Evolutionary conservation across 768 basidiomycete species (phyloP), one percentile per base, ranked within the genome.

Genomic region (Leccinellum albellum): DNA sequence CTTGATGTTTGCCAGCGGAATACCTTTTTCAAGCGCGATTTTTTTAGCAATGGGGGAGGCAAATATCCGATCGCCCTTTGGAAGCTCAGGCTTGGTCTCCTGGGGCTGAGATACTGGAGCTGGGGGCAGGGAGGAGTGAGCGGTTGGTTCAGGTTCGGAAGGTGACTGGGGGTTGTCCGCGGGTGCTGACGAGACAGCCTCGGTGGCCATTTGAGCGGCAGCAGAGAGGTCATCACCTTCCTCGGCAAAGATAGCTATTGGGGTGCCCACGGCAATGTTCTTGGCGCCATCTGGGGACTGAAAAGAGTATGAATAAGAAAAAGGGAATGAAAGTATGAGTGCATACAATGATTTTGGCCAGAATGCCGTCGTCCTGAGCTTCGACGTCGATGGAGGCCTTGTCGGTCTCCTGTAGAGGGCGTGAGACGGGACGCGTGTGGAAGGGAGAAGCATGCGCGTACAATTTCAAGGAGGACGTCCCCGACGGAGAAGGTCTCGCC

Each of bases 351-450:
- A 99, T 97, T 83, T 98, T 98, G 51, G 91, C 95, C 58, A 99
- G 78, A 61, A 98, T 76, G 64, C 97, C 97, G 64, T 99, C 97
- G 44, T 98, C 97, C 77, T 95, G 95, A 9, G 97, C 94, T 76
- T 99, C 97, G 33, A 99, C 96, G 76, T 99, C 97, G 74, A 99
- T 98, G 49, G 94, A 95, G 21, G 97, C 96, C 82, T 99, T 99
- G 87, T 99, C 97, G 53, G 97, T 99, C 88, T 99, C 97, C 94
- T 96, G 56, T 60, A 14, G 56, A 56, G 51, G 47, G 24, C 53
- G 44, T 62, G 45, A 60, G 51, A 24, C 58, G 51, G 50, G 33
- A 42, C 51, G 50, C 52, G 31, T 29, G 50, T 5, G 24, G 33
- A 48, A 47, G 49, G 53, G 46, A 40, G 37, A 53, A 37, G 45